A percentile compares a stretch with the other conserved stretches of the same genome.
Evolutionary conservation across 1,284 basidiomycete species (phyloP).

Genomic region (Lentinula novae-zelandiae): DNA sequence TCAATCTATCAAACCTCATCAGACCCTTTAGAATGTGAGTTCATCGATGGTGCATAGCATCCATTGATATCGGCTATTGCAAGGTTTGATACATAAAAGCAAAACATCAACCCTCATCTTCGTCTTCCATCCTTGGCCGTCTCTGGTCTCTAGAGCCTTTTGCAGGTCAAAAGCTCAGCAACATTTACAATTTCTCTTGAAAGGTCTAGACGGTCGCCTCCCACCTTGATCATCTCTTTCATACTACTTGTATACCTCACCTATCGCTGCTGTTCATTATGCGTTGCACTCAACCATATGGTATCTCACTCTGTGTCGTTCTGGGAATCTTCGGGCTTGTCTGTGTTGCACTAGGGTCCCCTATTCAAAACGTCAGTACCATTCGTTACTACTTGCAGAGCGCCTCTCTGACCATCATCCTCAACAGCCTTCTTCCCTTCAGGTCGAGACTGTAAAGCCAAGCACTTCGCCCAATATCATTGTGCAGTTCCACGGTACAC

Average conservation of each 20-base stretch:
- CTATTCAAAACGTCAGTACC: not conserved
- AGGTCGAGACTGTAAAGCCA: not conserved
- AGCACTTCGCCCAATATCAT: not conserved
- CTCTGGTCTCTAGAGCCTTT: not conserved
- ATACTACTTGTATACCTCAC: not conserved
- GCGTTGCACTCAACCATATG: not conserved
- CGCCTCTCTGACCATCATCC: not conserved
- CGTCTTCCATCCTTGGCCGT: not conserved
- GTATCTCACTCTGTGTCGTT: not conserved
- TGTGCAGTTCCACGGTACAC: not conserved
- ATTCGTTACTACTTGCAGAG: not conserved
- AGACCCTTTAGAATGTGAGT: too few species aligned
- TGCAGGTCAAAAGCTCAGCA: not conserved
- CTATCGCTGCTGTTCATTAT: not conserved
- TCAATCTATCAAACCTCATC: too few species aligned
- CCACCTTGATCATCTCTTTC: not conserved
- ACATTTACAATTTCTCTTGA: not conserved
- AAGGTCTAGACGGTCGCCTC: not conserved
- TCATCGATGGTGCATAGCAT: too few species aligned
- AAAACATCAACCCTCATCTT: too few species aligned
- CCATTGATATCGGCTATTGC: too few species aligned
- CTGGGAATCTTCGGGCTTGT: not conserved
- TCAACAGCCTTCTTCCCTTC: not conserved
- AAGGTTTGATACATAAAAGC: too few species aligned
- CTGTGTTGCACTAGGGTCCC: not conserved